These are phyloP conservation scores for Blastocystis sp. DNA, from an alignment of 352 stramenopile genomes.

Conservation along the genomic window DNA sequence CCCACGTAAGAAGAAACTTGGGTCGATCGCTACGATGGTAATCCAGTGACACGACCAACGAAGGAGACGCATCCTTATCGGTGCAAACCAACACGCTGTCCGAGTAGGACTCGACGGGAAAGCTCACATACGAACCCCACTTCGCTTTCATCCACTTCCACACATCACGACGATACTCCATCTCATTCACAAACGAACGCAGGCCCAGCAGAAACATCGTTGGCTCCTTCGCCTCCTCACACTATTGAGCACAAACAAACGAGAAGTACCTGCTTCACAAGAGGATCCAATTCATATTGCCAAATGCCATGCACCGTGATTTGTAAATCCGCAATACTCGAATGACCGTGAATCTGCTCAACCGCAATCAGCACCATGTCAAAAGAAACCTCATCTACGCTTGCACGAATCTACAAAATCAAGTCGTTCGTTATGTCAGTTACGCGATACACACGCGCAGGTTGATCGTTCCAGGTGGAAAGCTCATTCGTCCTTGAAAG, in stretches of 20 bases:
- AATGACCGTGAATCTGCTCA: neutral
- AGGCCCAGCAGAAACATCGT: constrained; percentile 25
- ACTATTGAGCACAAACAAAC: neutral
- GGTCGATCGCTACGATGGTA: neutral
- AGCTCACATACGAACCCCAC: neutral
- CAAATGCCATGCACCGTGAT: neutral
- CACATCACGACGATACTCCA: neutral
- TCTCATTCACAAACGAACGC: constrained; percentile 27
- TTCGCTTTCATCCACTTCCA: constrained; percentile 39
- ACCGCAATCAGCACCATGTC: neutral
- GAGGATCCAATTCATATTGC: constrained; percentile 16
- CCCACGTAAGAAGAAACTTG: constrained; percentile 9
- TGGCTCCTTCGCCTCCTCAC: neutral
- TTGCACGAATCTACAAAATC: neutral
- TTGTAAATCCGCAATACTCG: neutral
- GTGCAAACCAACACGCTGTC: neutral
- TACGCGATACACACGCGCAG: too few relatives aligned
- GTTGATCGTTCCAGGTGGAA: neutral
- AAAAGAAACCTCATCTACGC: neutral
- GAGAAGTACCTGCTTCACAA: neutral
- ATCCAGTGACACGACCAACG: neutral
- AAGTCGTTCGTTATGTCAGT: neutral
- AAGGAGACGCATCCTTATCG: neutral
- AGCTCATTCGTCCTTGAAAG: neutral
- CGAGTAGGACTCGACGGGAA: constrained; percentile 9